These are phyloP conservation scores for Tulasnella sp. DNA, from an alignment of 768 basidiomycete species.

Conservation along the genomic window DNA sequence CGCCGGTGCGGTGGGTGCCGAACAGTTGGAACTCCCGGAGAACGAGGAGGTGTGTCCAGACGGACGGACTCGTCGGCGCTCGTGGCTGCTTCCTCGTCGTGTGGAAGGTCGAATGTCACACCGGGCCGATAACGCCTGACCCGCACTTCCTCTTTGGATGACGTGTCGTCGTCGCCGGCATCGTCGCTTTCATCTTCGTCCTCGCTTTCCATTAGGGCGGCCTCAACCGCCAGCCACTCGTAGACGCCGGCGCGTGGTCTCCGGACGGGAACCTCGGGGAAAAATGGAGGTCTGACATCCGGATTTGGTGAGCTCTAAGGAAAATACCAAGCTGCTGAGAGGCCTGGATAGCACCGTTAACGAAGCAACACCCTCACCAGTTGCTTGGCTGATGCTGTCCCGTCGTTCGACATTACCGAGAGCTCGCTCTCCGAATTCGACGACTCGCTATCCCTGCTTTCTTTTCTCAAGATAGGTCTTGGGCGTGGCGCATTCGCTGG, in stretches of 20 bases:
- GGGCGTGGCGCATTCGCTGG: not conserved
- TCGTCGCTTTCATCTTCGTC: not conserved
- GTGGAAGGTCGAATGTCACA: not conserved
- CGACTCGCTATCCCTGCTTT: not conserved
- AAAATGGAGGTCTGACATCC: not conserved
- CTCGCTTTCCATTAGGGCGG: not conserved
- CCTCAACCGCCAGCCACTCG: not conserved
- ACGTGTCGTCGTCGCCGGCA: not conserved
- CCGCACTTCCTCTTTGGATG: not conserved
- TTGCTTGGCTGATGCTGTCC: not conserved
- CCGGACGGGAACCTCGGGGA: not conserved
- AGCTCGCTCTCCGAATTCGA: not conserved
- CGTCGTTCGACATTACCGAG: conserved; percentile 1
- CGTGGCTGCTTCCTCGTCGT: not conserved
- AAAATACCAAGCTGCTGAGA: not conserved
- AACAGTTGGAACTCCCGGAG: not conserved
- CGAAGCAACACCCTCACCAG: not conserved
- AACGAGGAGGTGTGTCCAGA: not conserved
- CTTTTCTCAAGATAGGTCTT: not conserved
- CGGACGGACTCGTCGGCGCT: not conserved
- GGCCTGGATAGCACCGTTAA: not conserved
- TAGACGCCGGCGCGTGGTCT: not conserved
- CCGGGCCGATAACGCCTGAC: not conserved
- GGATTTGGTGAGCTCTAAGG: not conserved
- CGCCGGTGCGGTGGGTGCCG: not conserved